Conservation (phyloP, 169 alveolate species). For the Eimeria zaria region DNA sequence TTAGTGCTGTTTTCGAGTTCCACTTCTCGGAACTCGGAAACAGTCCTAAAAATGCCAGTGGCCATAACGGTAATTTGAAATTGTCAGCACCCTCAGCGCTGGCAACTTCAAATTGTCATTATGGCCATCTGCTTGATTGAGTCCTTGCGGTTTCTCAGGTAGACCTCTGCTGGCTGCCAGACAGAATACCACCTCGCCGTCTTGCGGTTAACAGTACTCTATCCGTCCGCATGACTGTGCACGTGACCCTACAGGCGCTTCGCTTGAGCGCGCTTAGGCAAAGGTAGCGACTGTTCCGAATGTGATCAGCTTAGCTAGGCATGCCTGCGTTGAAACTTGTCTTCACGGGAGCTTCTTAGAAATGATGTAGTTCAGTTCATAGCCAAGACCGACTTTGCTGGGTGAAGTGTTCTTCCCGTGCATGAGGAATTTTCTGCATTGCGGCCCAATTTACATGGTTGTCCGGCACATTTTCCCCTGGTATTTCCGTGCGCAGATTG, state of each 20-base stretch:
- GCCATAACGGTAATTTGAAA: no score
- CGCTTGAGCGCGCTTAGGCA: conserved; percentile 69
- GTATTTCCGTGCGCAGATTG: background rate
- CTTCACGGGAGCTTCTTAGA: background rate
- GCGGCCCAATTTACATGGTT: background rate
- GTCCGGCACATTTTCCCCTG: background rate
- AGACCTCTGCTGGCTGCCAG: conserved; percentile 66
- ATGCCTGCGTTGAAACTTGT: background rate
- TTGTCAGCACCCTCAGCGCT: no score
- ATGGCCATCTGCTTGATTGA: background rate
- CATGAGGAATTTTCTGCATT: background rate
- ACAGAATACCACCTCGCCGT: conserved; percentile 68
- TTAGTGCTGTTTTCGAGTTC: no score
- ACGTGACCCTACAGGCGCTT: conserved; percentile 59
- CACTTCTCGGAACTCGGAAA: background rate
- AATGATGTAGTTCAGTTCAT: background rate
- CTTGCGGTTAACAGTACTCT: conserved; percentile 64
- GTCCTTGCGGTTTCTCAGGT: conserved; percentile 8
- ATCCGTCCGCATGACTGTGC: conserved; percentile 48
- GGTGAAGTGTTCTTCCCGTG: background rate
- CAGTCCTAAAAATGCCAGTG: no score
- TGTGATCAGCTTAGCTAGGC: background rate
- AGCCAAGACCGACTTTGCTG: background rate
- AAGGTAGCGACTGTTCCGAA: background rate
- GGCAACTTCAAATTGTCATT: background rate